phyloP scores from a whole-genome alignment of 2,329 filamentous ascomycete genomes.

The Dothideomycetidae sp. region DNA sequence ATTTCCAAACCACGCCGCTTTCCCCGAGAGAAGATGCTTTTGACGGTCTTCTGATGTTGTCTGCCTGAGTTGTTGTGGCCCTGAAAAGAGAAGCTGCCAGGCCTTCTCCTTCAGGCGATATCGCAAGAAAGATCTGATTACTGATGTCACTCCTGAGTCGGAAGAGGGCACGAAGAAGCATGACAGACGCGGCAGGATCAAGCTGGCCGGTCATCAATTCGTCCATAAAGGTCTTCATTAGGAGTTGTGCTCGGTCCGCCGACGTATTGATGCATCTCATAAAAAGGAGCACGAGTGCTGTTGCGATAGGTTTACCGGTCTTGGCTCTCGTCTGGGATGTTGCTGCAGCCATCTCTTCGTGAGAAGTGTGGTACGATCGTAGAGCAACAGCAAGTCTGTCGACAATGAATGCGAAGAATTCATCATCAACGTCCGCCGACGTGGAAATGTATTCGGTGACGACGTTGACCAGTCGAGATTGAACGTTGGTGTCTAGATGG shows the following conservation, averaged over 20 bases:
- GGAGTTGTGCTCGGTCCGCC: constrained; percentile 3
- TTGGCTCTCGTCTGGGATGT: background rate
- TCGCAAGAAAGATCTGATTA: constrained; percentile 57
- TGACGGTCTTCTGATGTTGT: constrained; percentile 8
- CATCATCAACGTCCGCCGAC: constrained; percentile 1
- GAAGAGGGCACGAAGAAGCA: constrained; percentile 40
- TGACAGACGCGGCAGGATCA: constrained; percentile 19
- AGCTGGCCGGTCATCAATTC: constrained; percentile 21
- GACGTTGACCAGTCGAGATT: constrained; percentile 3
- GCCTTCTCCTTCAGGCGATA: constrained; percentile 55
- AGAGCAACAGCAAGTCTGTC: constrained; percentile 4
- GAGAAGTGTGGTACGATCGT: background rate
- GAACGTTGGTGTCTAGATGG: background rate
- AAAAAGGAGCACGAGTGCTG: constrained; percentile 10
- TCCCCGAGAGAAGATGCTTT: constrained; percentile 8
- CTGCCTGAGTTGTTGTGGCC: constrained; percentile 5
- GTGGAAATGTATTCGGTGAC: constrained; percentile 1
- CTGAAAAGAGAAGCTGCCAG: constrained; percentile 50
- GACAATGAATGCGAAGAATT: constrained; percentile 1
- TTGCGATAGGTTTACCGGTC: constrained; percentile 6
- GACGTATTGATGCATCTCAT: constrained; percentile 11
- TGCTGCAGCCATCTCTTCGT: background rate
- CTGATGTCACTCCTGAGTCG: constrained; percentile 71
- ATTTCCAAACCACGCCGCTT: constrained; percentile 39
- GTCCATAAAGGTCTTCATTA: constrained; percentile 15